These are phyloP conservation scores for Cutaneotrichosporon cutaneum DNA, from an alignment of 1,284 basidiomycete genomes.

Conservation along the genomic window DNA sequence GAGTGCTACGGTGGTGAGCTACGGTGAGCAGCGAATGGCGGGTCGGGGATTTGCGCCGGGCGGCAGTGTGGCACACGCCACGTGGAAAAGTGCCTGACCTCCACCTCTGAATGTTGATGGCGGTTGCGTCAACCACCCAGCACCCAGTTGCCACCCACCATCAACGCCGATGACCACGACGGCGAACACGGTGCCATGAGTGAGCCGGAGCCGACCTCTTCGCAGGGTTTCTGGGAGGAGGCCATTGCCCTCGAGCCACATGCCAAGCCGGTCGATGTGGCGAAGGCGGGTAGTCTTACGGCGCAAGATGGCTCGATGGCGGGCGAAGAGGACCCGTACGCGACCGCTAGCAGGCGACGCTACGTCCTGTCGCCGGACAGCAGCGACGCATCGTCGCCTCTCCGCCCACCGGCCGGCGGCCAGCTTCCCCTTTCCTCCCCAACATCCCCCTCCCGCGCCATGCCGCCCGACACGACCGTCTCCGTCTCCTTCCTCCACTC, in stretches of 20 bases:
- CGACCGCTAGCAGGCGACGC: neutral
- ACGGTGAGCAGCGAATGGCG: neutral
- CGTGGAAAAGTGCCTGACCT: too few species aligned
- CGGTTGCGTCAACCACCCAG: too few species aligned
- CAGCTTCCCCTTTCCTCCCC: neutral
- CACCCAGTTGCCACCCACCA: neutral
- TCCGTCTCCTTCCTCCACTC: conserved; percentile 6
- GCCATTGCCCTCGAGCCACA: conserved; percentile 9
- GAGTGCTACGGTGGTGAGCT: neutral
- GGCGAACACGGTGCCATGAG: conserved; percentile 7
- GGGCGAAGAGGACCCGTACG: conserved; percentile 1
- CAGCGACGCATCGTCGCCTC: neutral
- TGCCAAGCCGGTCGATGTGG: too few species aligned
- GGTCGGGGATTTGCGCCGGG: conserved; percentile 4
- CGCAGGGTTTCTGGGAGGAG: conserved; percentile 19
- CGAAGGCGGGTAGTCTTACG: too few species aligned
- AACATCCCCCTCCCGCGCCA: neutral
- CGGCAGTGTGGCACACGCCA: neutral
- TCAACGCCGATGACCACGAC: neutral
- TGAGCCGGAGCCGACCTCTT: neutral
- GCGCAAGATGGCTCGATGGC: neutral
- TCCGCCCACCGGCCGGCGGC: neutral
- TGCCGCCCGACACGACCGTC: neutral
- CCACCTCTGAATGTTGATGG: neutral
- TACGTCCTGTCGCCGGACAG: conserved; percentile 1